Evolutionary conservation across 202 grass and related monocot genomes (phyloP), one percentile per base, ranked within the genome.

Genomic region (Brachypodium distachyon): DNA sequence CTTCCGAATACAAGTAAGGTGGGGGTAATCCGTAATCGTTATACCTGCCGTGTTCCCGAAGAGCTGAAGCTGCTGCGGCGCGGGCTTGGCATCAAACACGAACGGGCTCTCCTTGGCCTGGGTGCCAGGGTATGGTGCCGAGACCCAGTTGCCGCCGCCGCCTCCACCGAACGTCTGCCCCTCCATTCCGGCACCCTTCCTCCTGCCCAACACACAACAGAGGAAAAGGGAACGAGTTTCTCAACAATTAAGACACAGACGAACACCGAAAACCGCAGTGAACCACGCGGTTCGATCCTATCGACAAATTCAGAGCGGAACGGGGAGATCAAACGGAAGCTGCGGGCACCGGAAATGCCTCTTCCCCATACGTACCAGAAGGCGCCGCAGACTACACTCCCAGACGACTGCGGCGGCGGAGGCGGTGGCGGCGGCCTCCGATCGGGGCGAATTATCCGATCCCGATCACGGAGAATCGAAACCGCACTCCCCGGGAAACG

Each of bases 51-150:
- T 0, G 43, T 46, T 47, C 36, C 85, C 85, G 18, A 79, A 79
- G 2, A 87, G 75, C 80, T 79, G 79, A 33, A 87, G 60, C 74
- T 76, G 84, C 84, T 38, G 36, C 22, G 75, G 75, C 14, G 60
- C 43, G 26, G 74, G 23, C 34, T 43, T 55, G 28, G 61, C 60
- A 27, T 68, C 39, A 1, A 74, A 74, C 51, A 74, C 0, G 75
- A 79, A 75, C 28, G 68, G 85, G 13, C 12, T 32, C 36, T 79
- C 75, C 52, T 74, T 47, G 19, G 61, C 33, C 36, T 1, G 12
- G 12, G 75, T 25, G 1, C 25, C 40, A 68, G 69, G 42, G 52
- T 68, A 76, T 9, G 57, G 19, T 14, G 36, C 17, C 1, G 80
- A 25, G 17, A 34, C 67, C 58, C 76, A 28, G 12, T 23, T 50